Percentiles rank a stretch among this genome's conserved stretches.
phyloP scores from a whole-genome alignment of 192 early-diverging fungal species.

The Phycomyces nitens region DNA sequence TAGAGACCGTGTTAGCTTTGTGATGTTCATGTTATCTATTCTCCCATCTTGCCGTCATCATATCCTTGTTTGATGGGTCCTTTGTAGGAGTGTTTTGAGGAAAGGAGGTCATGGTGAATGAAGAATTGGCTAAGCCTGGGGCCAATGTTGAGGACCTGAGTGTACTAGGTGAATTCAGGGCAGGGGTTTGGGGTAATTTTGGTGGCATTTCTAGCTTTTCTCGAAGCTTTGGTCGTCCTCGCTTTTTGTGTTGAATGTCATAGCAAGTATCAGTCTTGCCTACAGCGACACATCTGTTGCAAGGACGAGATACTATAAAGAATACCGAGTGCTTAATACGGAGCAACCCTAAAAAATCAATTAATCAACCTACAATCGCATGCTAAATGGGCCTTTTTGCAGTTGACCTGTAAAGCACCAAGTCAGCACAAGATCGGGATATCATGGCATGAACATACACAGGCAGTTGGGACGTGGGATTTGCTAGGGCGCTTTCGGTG shows the following conservation, averaged over 20 bases:
- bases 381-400: conserved; percentile 83
- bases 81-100: background rate
- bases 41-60: conserved; percentile 9
- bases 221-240: conserved; percentile 73
- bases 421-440: background rate
- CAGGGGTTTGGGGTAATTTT: background rate
- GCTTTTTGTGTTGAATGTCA: conserved; percentile 84
- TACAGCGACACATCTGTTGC: conserved; percentile 72
- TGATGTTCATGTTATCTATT: background rate
- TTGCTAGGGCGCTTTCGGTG: conserved; percentile 47
- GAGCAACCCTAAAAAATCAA: background rate
- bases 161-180: background rate
- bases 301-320: conserved; percentile 64
- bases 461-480: conserved; percentile 82
- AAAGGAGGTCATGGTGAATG: background rate
- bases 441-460: conserved; percentile 34
- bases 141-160: too few species aligned
- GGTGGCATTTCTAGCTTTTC: background rate
- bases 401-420: conserved; percentile 50
- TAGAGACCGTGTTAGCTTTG: background rate
- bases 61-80: background rate
- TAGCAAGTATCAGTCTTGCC: conserved; percentile 72
- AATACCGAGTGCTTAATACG: conserved; percentile 6
- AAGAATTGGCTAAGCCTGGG: background rate
- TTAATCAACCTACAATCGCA: conserved; percentile 76